Base-by-base conservation (phyloP, 2,329 filamentous ascomycete genomes). In the Pyrenophora teres region DNA sequence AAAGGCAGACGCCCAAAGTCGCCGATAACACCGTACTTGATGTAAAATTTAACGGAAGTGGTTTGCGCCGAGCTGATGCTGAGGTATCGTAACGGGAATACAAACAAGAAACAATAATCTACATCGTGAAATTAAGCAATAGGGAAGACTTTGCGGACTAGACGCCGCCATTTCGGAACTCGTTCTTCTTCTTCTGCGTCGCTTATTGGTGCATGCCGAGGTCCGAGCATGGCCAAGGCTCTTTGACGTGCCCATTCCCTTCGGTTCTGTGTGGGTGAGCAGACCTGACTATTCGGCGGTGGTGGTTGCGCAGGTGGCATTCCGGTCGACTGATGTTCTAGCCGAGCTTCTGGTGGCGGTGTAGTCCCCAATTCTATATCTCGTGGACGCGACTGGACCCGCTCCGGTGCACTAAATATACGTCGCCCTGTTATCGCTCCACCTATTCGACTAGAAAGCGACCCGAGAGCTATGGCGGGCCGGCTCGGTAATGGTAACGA, bases 191-290 rank as follows among this genome's bases (percentile, higher is more conserved):
- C 61, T 10, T 69, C 68, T 27, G 61, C 63, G 9, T 60, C 60
- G 25, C 52, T 57, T 10, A 54, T 45, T 2, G 68, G 64, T 10
- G 52, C 57, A 9, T 62, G 54, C 2, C 59, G 55, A 37, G 62
- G 62, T n/a, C 76, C 77, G 4, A 79, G 67, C 61, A 80, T 70
- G 8, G 71, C 64, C n/a, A 78, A 53, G 8, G 77, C 77, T 39
- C 78, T 67, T 52, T 77, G 74, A 4, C 76, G 70, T 4, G 77
- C 76, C 76, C 77, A 78, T 51, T 79, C 76, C 45, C 76, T 62
- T 33, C 76, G 67, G 30, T 72, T 68, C 4, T 67, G 65, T 0
- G 59, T 50, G 18, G 62, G 60, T 13, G 50, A 12, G 35, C 58
- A 63, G 31, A 54, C 52, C 19, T 49, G 59, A 5, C 41, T 23